These are phyloP conservation scores for Endothia cerciana DNA, from an alignment of 2,329 filamentous ascomycete species.

Conservation along the genomic window DNA sequence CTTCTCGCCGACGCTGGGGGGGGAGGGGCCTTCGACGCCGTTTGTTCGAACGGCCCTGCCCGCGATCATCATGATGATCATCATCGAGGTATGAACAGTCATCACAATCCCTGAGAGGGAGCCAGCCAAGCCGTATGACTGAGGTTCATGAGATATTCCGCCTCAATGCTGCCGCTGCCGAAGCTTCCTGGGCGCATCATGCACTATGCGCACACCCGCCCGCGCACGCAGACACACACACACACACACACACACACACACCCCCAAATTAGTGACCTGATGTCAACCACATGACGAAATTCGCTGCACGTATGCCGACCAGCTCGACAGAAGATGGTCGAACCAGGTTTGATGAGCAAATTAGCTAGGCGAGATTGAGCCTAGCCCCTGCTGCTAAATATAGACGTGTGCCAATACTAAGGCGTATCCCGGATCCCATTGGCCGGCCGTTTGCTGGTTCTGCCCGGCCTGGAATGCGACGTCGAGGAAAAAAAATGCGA, in stretches of 20 bases:
- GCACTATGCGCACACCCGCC: too few relatives aligned
- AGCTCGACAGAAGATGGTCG: not conserved
- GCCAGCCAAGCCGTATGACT: too few relatives aligned
- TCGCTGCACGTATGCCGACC: slow-evolving; percentile 3
- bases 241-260: not conserved
- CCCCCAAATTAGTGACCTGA: slow-evolving; percentile 5
- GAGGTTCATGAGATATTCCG: not conserved
- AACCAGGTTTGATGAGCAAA: not conserved
- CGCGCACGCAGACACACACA: not conserved
- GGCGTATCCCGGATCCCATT: not conserved
- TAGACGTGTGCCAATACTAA: not conserved
- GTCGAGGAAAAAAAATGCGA: too few relatives aligned
- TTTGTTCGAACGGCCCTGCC: not conserved
- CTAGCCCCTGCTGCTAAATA: slow-evolving; percentile 10
- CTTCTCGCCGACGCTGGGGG: not conserved
- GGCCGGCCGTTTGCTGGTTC: not conserved
- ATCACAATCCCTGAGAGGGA: not conserved
- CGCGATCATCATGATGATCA: slow-evolving; percentile 5
- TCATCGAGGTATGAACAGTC: not conserved
- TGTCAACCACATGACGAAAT: slow-evolving; percentile 2
- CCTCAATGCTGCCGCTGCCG: not conserved
- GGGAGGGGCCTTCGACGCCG: not conserved
- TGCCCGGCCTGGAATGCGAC: too few relatives aligned
- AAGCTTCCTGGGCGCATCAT: not conserved
- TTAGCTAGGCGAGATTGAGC: slow-evolving; percentile 14